Evolutionary conservation across 176 grass and related monocot species (phyloP), one percentile per base, ranked within the genome.

Genomic region (Musa schizocarpa): DNA sequence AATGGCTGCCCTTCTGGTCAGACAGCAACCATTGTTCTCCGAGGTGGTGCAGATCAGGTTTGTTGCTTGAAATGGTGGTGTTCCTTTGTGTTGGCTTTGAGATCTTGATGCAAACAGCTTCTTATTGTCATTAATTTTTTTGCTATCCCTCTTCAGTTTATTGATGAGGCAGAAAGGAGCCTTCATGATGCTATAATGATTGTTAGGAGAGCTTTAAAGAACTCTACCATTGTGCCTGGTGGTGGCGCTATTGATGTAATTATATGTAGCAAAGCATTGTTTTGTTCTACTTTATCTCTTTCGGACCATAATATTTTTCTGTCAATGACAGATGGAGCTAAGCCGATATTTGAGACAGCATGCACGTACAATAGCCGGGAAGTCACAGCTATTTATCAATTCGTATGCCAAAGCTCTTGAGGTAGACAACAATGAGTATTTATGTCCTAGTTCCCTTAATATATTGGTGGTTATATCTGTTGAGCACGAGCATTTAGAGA

Each of bases 181-280:
- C 84, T 98, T 12, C 94, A 91, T 80, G 94, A 93, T 82, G 94
- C 94, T 25, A 98, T 98, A 54, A 98, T 98, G 90, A 98, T 98
- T 77, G 94, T 91, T 27, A 98, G 90, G 74, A 98, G 94, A 84
- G 90, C 94, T 74, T 48, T 98, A 56, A 98, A 93, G 68, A 98
- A 93, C 66, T 93, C 94, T n/a, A 98, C 94, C 76, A 88, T 98
- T 81, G 90, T 98, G 72, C 82, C 88, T 52, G 94, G 90, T 86
- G 94, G 90, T 68, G 94, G 88, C 78, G 94, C 94, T 76, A 87
- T 98, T 73, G 90, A 98, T 89, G 95, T 77, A 77, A 77, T 43
- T 24, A 23, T n/a, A 34, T 66, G 0, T 25, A 11, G 12, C 6
- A 11, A 65, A 50, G 17, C 17, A 5, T 81, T 52, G 75, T 54